These are phyloP conservation scores for Metarhizium guizhouense DNA, from an alignment of 2,329 filamentous ascomycete species.

Conservation along the genomic window DNA sequence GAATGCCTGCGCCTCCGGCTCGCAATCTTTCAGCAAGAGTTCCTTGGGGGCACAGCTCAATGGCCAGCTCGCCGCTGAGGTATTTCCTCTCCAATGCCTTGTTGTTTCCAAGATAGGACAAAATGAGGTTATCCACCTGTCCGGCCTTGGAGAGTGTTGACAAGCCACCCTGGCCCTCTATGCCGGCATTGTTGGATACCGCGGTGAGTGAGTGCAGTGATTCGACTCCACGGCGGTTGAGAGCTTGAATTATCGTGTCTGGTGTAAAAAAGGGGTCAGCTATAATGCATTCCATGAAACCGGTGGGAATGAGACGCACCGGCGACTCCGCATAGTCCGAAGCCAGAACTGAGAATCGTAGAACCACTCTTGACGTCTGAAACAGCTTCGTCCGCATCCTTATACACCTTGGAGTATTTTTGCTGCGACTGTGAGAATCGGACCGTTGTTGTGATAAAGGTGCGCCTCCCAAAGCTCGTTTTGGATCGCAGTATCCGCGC, in stretches of 20 bases:
- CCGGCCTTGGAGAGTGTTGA: slow-evolving; percentile 59
- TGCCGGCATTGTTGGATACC: slow-evolving; percentile 74
- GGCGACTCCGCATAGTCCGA: slow-evolving; percentile 72
- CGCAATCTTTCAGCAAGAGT: slow-evolving; percentile 64
- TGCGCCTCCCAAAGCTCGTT: background rate
- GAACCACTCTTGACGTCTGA: slow-evolving; percentile 62
- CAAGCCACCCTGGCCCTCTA: slow-evolving; percentile 58
- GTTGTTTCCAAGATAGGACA: slow-evolving; percentile 71
- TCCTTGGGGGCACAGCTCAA: slow-evolving; percentile 71
- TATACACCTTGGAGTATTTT: slow-evolving; percentile 37
- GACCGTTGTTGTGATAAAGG: slow-evolving; percentile 6
- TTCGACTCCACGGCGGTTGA: slow-evolving; percentile 50
- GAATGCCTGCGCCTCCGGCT: slow-evolving; percentile 67
- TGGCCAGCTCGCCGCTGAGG: slow-evolving; percentile 60
- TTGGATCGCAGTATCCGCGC: background rate
- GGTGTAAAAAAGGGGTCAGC: slow-evolving; percentile 1
- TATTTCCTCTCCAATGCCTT: slow-evolving; percentile 70
- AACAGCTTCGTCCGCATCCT: slow-evolving; percentile 57
- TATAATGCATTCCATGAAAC: background rate
- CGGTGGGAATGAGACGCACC: slow-evolving; percentile 30
- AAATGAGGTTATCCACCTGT: slow-evolving; percentile 62
- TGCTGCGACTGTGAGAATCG: slow-evolving; percentile 12
- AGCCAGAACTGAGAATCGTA: slow-evolving; percentile 67
- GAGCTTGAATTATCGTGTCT: slow-evolving; percentile 64
- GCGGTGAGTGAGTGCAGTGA: slow-evolving; percentile 61